Percentiles rank a stretch among this genome's conserved stretches.
Evolutionary conservation across 768 basidiomycete species (phyloP).

Genomic region (Boletellus sp.): DNA sequence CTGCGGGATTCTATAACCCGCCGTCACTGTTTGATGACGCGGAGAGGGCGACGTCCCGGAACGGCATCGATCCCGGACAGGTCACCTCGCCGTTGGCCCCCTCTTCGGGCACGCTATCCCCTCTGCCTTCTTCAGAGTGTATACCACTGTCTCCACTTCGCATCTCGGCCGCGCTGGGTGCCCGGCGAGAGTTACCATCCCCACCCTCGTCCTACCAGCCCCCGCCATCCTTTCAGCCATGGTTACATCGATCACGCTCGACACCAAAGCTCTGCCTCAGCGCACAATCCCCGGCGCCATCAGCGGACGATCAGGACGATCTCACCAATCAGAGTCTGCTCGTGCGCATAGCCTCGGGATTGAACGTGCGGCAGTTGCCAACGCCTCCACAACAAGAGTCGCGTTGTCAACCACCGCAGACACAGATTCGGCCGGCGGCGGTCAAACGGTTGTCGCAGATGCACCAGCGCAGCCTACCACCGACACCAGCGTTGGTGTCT

Average conservation of each 20-base stretch:
- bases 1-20: slow-evolving; percentile 26
- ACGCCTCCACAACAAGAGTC: slow-evolving; percentile 28
- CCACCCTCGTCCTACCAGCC: slow-evolving; percentile 32
- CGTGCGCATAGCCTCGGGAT: slow-evolving; percentile 19
- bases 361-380: slow-evolving; percentile 31
- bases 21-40: slow-evolving; percentile 23
- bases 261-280: slow-evolving; percentile 32
- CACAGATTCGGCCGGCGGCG: slow-evolving; percentile 7
- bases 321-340: slow-evolving; percentile 6
- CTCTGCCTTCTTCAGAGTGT: slow-evolving; percentile 30
- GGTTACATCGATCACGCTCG: slow-evolving; percentile 35
- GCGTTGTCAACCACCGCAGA: slow-evolving; percentile 12
- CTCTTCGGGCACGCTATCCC: slow-evolving; percentile 27
- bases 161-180: slow-evolving; percentile 11
- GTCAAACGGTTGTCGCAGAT: slow-evolving; percentile 27
- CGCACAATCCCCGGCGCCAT: slow-evolving; percentile 10
- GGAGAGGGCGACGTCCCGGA: slow-evolving; percentile 11
- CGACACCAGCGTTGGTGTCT: slow-evolving; percentile 31
- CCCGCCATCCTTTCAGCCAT: slow-evolving; percentile 26
- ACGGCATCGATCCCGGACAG: slow-evolving; percentile 3
- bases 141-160: slow-evolving; percentile 24
- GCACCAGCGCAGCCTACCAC: slow-evolving; percentile 39
- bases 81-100: slow-evolving; percentile 14
- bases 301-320: slow-evolving; percentile 20
- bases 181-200: slow-evolving; percentile 27